These are phyloP conservation scores for Vitis rotundifolia DNA, from an alignment of 164 flowering plant species.

Conservation along the genomic window DNA sequence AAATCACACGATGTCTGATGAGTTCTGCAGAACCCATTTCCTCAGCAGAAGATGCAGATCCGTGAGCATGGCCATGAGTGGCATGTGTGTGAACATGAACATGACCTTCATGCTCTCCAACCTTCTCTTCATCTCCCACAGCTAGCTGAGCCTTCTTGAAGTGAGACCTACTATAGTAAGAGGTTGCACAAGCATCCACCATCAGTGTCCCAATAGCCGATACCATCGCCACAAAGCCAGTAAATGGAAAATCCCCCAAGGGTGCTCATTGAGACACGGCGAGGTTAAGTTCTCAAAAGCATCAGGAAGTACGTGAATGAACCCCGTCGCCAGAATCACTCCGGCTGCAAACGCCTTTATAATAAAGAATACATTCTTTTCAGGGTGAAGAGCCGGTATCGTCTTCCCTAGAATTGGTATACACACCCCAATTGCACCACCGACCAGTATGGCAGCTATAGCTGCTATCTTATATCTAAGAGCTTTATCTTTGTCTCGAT, in stretches of 20 bases:
- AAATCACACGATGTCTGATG: slow-evolving; percentile 26
- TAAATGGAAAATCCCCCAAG: slow-evolving; percentile 46
- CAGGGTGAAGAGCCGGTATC: slow-evolving; percentile 23
- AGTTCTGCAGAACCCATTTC: slow-evolving; percentile 11
- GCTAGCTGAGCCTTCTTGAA: slow-evolving; percentile 10
- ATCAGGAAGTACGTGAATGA: slow-evolving; percentile 45
- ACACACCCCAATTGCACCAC: slow-evolving; percentile 26
- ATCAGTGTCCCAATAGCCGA: slow-evolving; percentile 34
- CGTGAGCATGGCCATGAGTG: slow-evolving; percentile 41
- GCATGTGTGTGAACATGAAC: slow-evolving; percentile 33
- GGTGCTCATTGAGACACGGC: slow-evolving; percentile 29
- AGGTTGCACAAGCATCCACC: slow-evolving; percentile 30
- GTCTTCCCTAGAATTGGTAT: slow-evolving; percentile 29
- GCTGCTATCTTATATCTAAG: slow-evolving; percentile 26
- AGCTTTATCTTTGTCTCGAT: slow-evolving; percentile 14
- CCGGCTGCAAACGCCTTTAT: slow-evolving; percentile 50
- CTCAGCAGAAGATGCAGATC: not conserved
- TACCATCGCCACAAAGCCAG: slow-evolving; percentile 48
- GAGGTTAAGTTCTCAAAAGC: slow-evolving; percentile 32
- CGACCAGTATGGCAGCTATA: slow-evolving; percentile 22
- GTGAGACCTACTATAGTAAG: slow-evolving; percentile 7
- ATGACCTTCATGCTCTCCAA: slow-evolving; percentile 18
- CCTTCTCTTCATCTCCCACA: slow-evolving; percentile 15
- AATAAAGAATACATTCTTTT: slow-evolving; percentile 27
- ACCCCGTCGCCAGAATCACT: slow-evolving; percentile 42